Conservation (phyloP, 2,329 filamentous ascomycete species). For the Ceratocystis papillata region DNA sequence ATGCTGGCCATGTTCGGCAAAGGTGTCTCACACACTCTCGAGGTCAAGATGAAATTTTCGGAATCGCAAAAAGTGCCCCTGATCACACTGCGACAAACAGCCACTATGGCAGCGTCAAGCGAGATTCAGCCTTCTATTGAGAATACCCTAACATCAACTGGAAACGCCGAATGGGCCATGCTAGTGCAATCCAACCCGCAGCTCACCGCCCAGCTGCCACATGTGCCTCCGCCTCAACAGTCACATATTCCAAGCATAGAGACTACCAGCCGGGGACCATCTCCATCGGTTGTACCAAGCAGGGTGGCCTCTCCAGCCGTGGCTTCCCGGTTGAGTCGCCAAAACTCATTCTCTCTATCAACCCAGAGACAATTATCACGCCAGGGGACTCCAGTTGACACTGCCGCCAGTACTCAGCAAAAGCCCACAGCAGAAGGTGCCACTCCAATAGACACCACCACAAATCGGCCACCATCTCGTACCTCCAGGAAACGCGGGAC, state of each 20-base stretch:
- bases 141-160: conserved; percentile 40
- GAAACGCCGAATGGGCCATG: conserved; percentile 65
- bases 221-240: conserved; percentile 6
- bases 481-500: conserved; percentile 42
- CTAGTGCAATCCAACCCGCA: conserved; percentile 63
- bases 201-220: conserved; percentile 29
- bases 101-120: neutral
- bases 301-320: conserved; percentile 13
- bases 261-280: conserved; percentile 9
- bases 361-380: conserved; percentile 9
- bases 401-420: conserved; percentile 5
- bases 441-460: conserved; percentile 27
- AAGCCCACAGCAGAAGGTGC: conserved; percentile 18
- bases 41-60: conserved; percentile 82
- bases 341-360: conserved; percentile 8
- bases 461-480: conserved; percentile 51
- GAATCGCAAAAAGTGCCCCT: conserved; percentile 52
- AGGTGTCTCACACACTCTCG: conserved; percentile 74
- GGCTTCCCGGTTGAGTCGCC: neutral
- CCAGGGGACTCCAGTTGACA: conserved; percentile 17
- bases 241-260: conserved; percentile 16
- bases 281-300: conserved; percentile 8
- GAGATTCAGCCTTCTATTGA: conserved; percentile 27
- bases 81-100: neutral
- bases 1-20: conserved; percentile 72